These are phyloP conservation scores for Bruguiera parviflora DNA, from an alignment of 345 rosid genomes.

Conservation along the genomic window DNA sequence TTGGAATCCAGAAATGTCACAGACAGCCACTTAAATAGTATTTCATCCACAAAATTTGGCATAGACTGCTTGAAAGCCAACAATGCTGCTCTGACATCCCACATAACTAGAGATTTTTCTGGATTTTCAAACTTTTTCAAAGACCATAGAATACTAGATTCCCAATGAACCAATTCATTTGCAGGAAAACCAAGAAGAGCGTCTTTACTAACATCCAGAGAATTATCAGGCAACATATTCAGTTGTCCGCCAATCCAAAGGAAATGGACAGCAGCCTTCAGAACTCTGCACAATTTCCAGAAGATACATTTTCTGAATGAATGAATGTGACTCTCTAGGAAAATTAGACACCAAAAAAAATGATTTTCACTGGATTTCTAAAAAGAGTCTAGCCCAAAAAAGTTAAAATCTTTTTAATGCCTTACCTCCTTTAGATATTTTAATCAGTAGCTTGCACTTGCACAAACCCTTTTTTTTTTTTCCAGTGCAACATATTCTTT, in stretches of 20 bases:
- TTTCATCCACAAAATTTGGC: conserved; percentile 53
- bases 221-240: conserved; percentile 32
- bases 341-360: neutral
- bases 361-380: neutral
- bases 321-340: neutral
- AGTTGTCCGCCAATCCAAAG: conserved; percentile 89
- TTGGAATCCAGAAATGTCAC: conserved; percentile 39
- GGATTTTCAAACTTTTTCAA: conserved; percentile 48
- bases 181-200: conserved; percentile 44
- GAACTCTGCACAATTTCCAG: conserved; percentile 48
- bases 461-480: neutral
- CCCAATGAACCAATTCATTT: conserved; percentile 61
- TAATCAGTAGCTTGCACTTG: neutral
- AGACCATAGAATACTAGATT: conserved; percentile 62
- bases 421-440: neutral
- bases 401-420: neutral
- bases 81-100: conserved; percentile 79
- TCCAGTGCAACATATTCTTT: neutral
- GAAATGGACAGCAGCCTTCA: conserved; percentile 82
- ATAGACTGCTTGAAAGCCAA: conserved; percentile 58
- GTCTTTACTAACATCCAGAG: conserved; percentile 26
- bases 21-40: conserved; percentile 68
- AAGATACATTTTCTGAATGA: neutral
- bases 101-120: conserved; percentile 59
- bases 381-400: neutral